Percentiles rank a stretch among this genome's conserved stretches.
Conservation (phyloP, 225 moss, liverwort and hornwort species). For the Antitrichia curtipendula region DNA sequence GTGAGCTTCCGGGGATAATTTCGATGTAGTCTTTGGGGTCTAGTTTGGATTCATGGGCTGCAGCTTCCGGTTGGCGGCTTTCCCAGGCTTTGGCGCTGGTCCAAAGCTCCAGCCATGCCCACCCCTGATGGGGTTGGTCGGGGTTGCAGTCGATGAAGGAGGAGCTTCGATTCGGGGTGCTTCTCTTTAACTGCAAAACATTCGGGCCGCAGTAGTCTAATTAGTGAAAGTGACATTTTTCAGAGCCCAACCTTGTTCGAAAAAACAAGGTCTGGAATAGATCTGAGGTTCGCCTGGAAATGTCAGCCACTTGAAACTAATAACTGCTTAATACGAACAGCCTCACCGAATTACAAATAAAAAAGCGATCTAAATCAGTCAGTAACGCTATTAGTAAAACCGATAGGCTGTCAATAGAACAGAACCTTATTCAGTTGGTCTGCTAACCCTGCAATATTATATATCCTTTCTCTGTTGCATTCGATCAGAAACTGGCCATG, state of each 20-base stretch:
- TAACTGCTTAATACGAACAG: neutral
- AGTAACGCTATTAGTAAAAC: neutral
- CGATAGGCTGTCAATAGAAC: neutral
- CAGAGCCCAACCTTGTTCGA: neutral
- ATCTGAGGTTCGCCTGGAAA: neutral
- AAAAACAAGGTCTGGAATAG: neutral
- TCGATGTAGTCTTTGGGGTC: slow-evolving; percentile 34
- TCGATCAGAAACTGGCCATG: neutral
- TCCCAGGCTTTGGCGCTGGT: slow-evolving; percentile 82
- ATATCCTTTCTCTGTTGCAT: neutral
- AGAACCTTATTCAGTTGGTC: neutral
- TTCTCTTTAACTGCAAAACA: slow-evolving; percentile 45
- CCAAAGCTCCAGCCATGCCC: slow-evolving; percentile 94
- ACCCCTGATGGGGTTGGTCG: slow-evolving; percentile 68
- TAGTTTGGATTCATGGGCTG: neutral
- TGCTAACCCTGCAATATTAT: neutral
- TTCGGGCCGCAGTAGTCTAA: neutral
- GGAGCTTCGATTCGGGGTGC: slow-evolving; percentile 41
- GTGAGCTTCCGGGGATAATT: slow-evolving; percentile 39
- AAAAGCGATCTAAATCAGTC: neutral
- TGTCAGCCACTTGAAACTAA: neutral
- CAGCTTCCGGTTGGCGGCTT: slow-evolving; percentile 10
- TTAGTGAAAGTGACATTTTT: neutral
- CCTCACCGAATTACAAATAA: neutral
- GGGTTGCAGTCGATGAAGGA: slow-evolving; percentile 64